These are phyloP conservation scores for Pistacia integerrima DNA, from an alignment of 345 rosid genomes.

Conservation along the genomic window DNA sequence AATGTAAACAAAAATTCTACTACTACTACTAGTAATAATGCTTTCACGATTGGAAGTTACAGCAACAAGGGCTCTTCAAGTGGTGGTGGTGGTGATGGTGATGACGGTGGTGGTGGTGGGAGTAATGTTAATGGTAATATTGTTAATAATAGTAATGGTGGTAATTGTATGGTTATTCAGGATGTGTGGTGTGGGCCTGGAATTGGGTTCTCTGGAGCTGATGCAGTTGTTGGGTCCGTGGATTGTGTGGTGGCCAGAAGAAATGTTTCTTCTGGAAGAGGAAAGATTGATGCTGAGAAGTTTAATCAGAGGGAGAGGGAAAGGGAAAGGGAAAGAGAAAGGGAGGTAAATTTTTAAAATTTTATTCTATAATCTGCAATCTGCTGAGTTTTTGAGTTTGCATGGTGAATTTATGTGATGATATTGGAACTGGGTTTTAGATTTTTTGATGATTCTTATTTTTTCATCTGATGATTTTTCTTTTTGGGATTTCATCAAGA, in stretches of 20 bases:
- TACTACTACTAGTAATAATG: slow-evolving; percentile 16
- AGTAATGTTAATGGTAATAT: slow-evolving; percentile 1
- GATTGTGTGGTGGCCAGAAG: slow-evolving; percentile 67
- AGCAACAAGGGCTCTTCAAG: slow-evolving; percentile 4
- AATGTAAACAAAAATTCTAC: slow-evolving; percentile 32
- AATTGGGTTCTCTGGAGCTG: slow-evolving; percentile 77
- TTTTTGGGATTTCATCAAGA: not conserved
- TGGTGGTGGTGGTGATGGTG: slow-evolving; percentile 2
- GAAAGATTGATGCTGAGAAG: slow-evolving; percentile 65
- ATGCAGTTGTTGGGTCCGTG: slow-evolving; percentile 71
- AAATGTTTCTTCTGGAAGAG: slow-evolving; percentile 51
- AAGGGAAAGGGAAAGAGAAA: slow-evolving; percentile 9
- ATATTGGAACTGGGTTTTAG: not conserved
- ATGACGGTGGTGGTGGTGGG: too few species aligned
- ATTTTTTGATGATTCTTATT: not conserved
- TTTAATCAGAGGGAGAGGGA: slow-evolving; percentile 37
- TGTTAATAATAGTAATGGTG: slow-evolving; percentile 24
- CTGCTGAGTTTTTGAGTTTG: not conserved
- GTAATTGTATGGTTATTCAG: slow-evolving; percentile 53
- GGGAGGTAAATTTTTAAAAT: slow-evolving; percentile 34
- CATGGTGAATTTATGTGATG: not conserved
- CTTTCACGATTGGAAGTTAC: slow-evolving; percentile 30
- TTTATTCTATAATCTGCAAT: not conserved
- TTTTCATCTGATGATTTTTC: not conserved
- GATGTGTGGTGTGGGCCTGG: slow-evolving; percentile 98